A percentile compares a stretch with the other conserved stretches of the same genome.
Evolutionary conservation across 257 asterid species (phyloP).

Genomic region (Jaltomata sinuosa): DNA sequence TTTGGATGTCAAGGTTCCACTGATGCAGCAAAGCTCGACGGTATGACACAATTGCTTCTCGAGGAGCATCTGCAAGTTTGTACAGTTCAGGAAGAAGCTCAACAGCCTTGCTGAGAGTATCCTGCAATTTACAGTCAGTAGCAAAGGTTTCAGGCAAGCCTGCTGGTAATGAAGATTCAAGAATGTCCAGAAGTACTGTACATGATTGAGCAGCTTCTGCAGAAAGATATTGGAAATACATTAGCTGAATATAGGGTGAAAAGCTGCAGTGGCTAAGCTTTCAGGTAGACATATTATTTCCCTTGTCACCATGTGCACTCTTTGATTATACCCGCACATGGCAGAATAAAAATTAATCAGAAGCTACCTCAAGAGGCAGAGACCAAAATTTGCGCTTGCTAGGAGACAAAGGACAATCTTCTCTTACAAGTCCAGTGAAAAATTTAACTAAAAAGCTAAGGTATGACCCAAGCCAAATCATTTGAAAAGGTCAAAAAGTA

Average conservation of each 20-base stretch:
- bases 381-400: background rate
- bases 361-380: background rate
- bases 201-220: slow-evolving; percentile 99
- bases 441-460: background rate
- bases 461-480: background rate
- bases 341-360: background rate
- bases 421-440: background rate
- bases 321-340: background rate
- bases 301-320: background rate
- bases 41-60: slow-evolving; percentile 63
- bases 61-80: slow-evolving; percentile 67
- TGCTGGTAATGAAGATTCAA: slow-evolving; percentile 86
- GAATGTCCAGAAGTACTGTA: slow-evolving; percentile 73
- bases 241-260: slow-evolving; percentile 8
- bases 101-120: slow-evolving; percentile 71
- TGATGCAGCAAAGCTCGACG: slow-evolving; percentile 83
- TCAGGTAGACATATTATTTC: background rate
- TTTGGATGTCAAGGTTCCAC: slow-evolving; percentile 77
- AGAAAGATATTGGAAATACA: slow-evolving; percentile 24
- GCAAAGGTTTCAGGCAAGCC: slow-evolving; percentile 81
- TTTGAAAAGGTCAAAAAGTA: background rate
- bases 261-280: background rate
- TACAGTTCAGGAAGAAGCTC: slow-evolving; percentile 86
- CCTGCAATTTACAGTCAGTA: slow-evolving; percentile 84
- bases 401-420: background rate